Evolutionary conservation across 1,284 basidiomycete genomes (phyloP).

Genomic region (Ustilago sp.): DNA sequence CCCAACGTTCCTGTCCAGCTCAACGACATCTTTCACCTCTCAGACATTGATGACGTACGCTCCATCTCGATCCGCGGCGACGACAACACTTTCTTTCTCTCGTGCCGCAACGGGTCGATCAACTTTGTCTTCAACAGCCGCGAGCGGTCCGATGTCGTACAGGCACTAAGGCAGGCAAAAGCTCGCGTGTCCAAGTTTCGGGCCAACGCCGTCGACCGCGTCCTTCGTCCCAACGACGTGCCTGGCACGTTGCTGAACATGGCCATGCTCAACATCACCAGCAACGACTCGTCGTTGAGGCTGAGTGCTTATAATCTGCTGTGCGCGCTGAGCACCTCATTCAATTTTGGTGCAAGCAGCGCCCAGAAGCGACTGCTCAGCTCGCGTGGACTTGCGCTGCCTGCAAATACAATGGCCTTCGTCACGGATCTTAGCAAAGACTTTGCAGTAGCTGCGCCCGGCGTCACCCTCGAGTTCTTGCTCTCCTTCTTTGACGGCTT

Average conservation of each 20-base stretch:
- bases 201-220: slow-evolving; percentile 53
- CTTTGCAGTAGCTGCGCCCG: slow-evolving; percentile 63
- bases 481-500: slow-evolving; percentile 67
- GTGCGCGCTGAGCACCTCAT: slow-evolving; percentile 65
- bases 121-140: slow-evolving; percentile 65
- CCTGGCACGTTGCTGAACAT: slow-evolving; percentile 67
- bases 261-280: slow-evolving; percentile 67
- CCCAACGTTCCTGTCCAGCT: slow-evolving; percentile 37
- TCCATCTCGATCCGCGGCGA: slow-evolving; percentile 63
- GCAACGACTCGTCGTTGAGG: slow-evolving; percentile 53
- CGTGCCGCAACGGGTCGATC: slow-evolving; percentile 59
- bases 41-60: slow-evolving; percentile 66
- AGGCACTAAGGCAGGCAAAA: slow-evolving; percentile 64
- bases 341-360: slow-evolving; percentile 64
- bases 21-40: slow-evolving; percentile 65
- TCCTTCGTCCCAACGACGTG: slow-evolving; percentile 61
- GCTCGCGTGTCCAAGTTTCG: slow-evolving; percentile 59
- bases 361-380: slow-evolving; percentile 61
- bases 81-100: slow-evolving; percentile 66
- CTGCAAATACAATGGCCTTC: slow-evolving; percentile 64
- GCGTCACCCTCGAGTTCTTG: slow-evolving; percentile 65
- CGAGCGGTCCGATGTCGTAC: slow-evolving; percentile 62
- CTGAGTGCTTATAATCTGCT: slow-evolving; percentile 65
- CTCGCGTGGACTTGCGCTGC: slow-evolving; percentile 58
- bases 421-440: slow-evolving; percentile 63